Evolutionary conservation across 2,329 filamentous ascomycete species (phyloP).

Genomic region (Moelleriella libera): DNA sequence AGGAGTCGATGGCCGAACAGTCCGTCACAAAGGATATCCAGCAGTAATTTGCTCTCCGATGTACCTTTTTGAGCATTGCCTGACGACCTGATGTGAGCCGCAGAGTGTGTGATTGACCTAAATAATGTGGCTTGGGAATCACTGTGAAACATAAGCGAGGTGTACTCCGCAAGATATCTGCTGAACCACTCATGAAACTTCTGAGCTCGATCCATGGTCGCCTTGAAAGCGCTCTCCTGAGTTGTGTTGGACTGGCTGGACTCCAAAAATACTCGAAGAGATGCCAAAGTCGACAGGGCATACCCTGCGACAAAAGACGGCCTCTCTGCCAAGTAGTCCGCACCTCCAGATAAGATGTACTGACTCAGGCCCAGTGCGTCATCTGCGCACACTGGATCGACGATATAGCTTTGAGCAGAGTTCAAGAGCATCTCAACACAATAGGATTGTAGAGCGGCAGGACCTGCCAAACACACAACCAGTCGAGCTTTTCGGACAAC

Average conservation of each 20-base stretch:
- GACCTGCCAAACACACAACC: slow-evolving; percentile 63
- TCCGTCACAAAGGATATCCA: slow-evolving; percentile 68
- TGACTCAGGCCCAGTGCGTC: slow-evolving; percentile 78
- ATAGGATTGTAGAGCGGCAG: slow-evolving; percentile 61
- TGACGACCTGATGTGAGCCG: slow-evolving; percentile 49
- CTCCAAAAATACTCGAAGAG: slow-evolving; percentile 61
- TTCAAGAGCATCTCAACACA: slow-evolving; percentile 83
- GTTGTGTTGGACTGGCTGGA: slow-evolving; percentile 67
- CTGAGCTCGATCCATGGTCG: slow-evolving; percentile 62
- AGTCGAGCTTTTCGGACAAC: slow-evolving; percentile 77
- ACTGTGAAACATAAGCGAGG: slow-evolving; percentile 35
- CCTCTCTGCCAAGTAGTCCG: slow-evolving; percentile 44
- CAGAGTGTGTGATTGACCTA: slow-evolving; percentile 52
- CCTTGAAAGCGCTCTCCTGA: slow-evolving; percentile 68
- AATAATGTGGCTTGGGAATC: slow-evolving; percentile 41
- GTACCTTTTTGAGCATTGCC: slow-evolving; percentile 57
- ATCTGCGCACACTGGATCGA: slow-evolving; percentile 75
- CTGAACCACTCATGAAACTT: slow-evolving; percentile 69
- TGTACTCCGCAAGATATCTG: slow-evolving; percentile 50
- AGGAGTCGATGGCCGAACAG: slow-evolving; percentile 48
- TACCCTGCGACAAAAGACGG: slow-evolving; percentile 74
- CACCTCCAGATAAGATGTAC: slow-evolving; percentile 63
- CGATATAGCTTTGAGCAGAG: slow-evolving; percentile 62
- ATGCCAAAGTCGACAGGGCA: slow-evolving; percentile 64
- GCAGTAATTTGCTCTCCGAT: slow-evolving; percentile 64